phyloP scores from a whole-genome alignment of 1,284 basidiomycete genomes.

The Cutaneotrichosporon sp. region DNA sequence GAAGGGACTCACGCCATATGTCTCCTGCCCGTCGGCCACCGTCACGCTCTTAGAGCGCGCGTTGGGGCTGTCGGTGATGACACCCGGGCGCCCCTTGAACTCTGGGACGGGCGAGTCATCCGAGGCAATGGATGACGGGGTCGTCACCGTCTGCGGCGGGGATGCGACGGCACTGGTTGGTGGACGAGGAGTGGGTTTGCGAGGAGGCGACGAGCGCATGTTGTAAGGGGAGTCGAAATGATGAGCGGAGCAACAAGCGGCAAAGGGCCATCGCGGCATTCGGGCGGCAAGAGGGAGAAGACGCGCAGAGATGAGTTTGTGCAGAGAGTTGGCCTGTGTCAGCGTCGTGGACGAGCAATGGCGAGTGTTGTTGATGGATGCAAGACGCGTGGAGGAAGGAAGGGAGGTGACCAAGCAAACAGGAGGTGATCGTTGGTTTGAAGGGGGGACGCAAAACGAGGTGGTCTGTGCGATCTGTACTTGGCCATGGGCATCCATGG shows the following conservation, averaged over 20 bases:
- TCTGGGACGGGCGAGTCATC: conserved; percentile 22
- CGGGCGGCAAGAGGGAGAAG: background rate
- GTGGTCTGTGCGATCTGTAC: conserved; percentile 4
- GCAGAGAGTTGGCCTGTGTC: background rate
- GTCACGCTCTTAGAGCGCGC: conserved; percentile 75
- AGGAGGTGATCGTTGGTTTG: background rate
- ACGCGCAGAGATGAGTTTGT: background rate
- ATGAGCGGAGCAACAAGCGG: background rate
- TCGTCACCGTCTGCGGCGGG: conserved; percentile 13
- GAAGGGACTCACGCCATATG: conserved; percentile 65
- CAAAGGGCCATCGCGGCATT: background rate
- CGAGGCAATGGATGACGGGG: conserved; percentile 16
- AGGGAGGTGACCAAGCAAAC: background rate
- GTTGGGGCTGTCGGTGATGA: conserved; percentile 57
- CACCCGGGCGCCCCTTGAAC: conserved; percentile 29
- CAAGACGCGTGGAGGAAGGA: background rate
- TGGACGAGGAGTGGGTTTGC: background rate
- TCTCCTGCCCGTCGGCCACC: conserved; percentile 67
- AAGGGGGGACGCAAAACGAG: background rate
- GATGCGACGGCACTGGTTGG: conserved; percentile 3
- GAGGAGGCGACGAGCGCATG: background rate
- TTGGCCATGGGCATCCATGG: too few species aligned
- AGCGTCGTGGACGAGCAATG: background rate
- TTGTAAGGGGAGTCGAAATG: conserved; percentile 2
- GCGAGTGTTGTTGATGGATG: background rate